Percentiles rank a stretch among this genome's conserved stretches.
Conservation (phyloP, 495 filamentous ascomycete species). For the Penicillium lividum region DNA sequence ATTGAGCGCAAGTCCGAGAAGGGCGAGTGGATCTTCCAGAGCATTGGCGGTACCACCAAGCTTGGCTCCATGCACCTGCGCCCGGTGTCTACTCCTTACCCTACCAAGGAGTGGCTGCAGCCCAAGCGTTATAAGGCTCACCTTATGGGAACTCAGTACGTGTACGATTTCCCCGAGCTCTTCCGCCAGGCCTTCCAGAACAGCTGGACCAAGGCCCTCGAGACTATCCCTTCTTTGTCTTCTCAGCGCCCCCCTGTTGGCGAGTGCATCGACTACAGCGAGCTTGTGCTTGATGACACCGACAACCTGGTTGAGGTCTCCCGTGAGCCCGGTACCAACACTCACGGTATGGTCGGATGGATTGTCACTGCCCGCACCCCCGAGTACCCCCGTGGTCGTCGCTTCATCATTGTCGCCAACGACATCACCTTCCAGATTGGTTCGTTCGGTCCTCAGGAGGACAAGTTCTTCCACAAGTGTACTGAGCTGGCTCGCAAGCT, state of each 20-base stretch:
- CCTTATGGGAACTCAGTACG: slow-evolving; percentile 98
- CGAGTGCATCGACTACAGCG: slow-evolving; percentile 93
- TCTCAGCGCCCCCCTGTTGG: slow-evolving; percentile 81
- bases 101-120: slow-evolving; percentile 97
- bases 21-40: slow-evolving; percentile 96
- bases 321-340: slow-evolving; percentile 92
- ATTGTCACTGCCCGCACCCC: slow-evolving; percentile 94
- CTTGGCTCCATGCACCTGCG: slow-evolving; percentile 94
- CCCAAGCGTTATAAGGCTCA: slow-evolving; percentile 99
- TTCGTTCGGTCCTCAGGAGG: slow-evolving; percentile 93
- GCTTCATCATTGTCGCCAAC: slow-evolving; percentile 96
- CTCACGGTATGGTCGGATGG: slow-evolving; percentile 98
- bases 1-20: slow-evolving; percentile 97
- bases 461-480: slow-evolving; percentile 98
- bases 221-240: slow-evolving; percentile 67
- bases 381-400: slow-evolving; percentile 90
- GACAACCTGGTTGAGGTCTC: slow-evolving; percentile 91
- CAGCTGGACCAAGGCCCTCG: slow-evolving; percentile 76
- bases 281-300: slow-evolving; percentile 90
- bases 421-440: slow-evolving; percentile 99
- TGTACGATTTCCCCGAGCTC: slow-evolving; percentile 99
- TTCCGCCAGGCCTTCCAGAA: slow-evolving; percentile 98
- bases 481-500: slow-evolving; percentile 91
- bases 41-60: slow-evolving; percentile 91
- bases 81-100: slow-evolving; percentile 87